Base-by-base conservation (phyloP, 2,329 filamentous ascomycete genomes). In the Herpotrichia juniperi region DNA sequence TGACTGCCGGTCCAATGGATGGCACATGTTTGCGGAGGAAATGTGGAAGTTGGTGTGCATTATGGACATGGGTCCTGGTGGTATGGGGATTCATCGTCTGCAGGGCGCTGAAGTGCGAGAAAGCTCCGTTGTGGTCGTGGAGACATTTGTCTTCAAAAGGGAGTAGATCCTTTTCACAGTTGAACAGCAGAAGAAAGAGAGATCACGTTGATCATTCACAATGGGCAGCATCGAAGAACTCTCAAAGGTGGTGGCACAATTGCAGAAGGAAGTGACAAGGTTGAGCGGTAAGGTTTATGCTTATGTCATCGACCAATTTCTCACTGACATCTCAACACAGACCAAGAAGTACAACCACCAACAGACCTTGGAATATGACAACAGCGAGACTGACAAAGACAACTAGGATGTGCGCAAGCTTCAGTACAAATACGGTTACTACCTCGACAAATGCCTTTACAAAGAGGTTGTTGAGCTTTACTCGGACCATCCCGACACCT, bases 351-450 rank as follows among this genome's bases (percentile, higher is more conserved):
- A n/a, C n/a, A n/a, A n/a, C n/a, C n/a, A n/a, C n/a, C n/a, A n/a
- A n/a, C n/a, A n/a, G n/a, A n/a, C n/a, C n/a, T n/a, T n/a, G n/a
- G n/a, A n/a, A n/a, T n/a, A n/a, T n/a, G n/a, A n/a, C n/a, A n/a
- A n/a, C n/a, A n/a, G n/a, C n/a, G n/a, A n/a, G n/a, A n/a, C n/a
- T n/a, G n/a, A n/a, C n/a, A n/a, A n/a, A n/a, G n/a, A n/a, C n/a
- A n/a, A n/a, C n/a, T n/a, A n/a, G 30, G 79, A 83, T 57, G 76
- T 83, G 42, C 78, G 79, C 50, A 83, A 83, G 62, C 75, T 80
- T 2, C 81, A 84, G 61, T 81, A 80, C 73, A 83, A 81, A 54
- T 84, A 84, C 65, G 82, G 81, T 22, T 84, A 84, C 66, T 84
- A 84, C 62, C 73, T 84, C 22, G 82, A 84, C 70, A 84, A 84